Percentiles rank a stretch among this genome's conserved stretches.
Conservation (phyloP, 2,329 filamentous ascomycete species). For the Neopestalotiopsis clavispora region DNA sequence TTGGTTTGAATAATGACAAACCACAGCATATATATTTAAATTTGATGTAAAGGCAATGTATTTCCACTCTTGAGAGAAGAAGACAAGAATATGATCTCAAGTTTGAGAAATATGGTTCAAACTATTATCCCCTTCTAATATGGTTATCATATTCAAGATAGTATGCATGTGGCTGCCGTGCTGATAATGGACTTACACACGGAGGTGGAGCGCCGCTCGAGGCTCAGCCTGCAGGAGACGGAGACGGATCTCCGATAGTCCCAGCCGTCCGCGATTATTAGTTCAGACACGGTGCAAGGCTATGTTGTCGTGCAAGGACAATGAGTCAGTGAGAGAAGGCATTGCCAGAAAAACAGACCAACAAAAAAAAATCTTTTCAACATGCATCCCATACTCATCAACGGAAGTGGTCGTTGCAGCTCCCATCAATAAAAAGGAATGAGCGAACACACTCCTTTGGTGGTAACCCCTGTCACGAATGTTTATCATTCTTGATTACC, state of each 20-base stretch:
- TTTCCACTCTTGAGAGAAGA: not conserved
- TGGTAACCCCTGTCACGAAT: no score
- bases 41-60: not conserved
- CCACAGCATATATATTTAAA: not conserved
- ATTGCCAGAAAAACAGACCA: no score
- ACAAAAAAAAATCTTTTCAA: no score
- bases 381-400: no score
- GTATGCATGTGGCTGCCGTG: not conserved
- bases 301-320: no score
- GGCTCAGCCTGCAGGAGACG: not conserved
- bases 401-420: no score
- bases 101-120: not conserved
- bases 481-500: no score
- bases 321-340: no score
- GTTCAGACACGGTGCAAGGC: not conserved
- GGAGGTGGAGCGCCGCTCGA: conserved; percentile 14
- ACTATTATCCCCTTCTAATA: not conserved
- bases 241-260: conserved; percentile 15
- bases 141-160: not conserved
- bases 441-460: no score
- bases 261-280: not conserved
- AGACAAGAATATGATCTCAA: not conserved
- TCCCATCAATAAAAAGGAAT: no score
- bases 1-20: not conserved
- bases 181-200: not conserved